Evolutionary conservation across 352 stramenopile species (phyloP).

Genomic region (Pythium grandisporangium): DNA sequence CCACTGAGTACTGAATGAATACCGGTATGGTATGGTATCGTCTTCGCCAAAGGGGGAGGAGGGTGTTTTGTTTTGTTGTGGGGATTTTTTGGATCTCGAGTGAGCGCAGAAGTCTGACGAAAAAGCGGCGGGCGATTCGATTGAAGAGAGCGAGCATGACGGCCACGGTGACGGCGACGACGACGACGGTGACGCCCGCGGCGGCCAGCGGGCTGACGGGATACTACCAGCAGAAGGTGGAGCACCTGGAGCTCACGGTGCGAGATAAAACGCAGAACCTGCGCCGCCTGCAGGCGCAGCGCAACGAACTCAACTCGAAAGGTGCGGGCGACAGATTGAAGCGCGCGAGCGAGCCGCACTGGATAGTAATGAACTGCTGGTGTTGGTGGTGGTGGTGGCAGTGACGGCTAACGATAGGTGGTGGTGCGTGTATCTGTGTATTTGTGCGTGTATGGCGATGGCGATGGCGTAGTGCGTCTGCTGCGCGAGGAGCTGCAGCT

Average conservation of each 20-base stretch:
- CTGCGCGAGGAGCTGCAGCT: conserved; percentile 98
- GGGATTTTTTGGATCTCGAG: conserved; percentile 8
- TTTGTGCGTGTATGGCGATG: conserved; percentile 1
- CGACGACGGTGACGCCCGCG: conserved; percentile 8
- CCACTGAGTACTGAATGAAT: conserved; percentile 3
- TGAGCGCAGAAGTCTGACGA: not conserved
- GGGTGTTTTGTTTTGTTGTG: no score
- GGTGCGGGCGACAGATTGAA: conserved; percentile 31
- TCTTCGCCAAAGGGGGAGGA: no score
- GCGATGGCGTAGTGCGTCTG: conserved; percentile 81
- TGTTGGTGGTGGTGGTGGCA: no score
- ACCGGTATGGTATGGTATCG: conserved; percentile 11
- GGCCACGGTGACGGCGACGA: conserved; percentile 32
- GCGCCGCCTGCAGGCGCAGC: conserved; percentile 96
- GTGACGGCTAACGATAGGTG: no score
- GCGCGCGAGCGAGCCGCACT: no score
- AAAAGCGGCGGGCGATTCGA: not conserved
- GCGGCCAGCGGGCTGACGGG: conserved; percentile 57
- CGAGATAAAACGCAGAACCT: conserved; percentile 95
- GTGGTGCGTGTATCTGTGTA: no score
- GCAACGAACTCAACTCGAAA: conserved; percentile 99
- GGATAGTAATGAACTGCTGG: conserved; percentile 1
- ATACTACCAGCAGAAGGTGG: conserved; percentile 95
- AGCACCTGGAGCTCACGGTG: conserved; percentile 91
- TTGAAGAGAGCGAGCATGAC: conserved; percentile 18